These are phyloP conservation scores for Pseudonectria foliicola DNA, from an alignment of 2,329 filamentous ascomycete genomes.

Conservation along the genomic window DNA sequence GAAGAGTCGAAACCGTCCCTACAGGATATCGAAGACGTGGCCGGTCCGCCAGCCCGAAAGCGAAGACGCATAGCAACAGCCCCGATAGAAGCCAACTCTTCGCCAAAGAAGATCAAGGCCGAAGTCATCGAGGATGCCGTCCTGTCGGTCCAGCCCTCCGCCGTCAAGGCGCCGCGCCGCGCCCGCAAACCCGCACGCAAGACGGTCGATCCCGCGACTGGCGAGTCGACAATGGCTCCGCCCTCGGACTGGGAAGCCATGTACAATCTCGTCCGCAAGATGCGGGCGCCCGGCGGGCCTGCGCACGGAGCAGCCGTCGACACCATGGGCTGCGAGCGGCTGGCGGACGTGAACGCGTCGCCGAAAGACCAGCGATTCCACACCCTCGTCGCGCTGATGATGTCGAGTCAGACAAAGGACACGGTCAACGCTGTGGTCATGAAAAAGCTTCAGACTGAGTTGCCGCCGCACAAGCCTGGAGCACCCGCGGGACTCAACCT, in stretches of 20 bases:
- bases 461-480: slow-evolving; percentile 45
- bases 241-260: slow-evolving; percentile 79
- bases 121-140: slow-evolving; percentile 28
- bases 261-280: slow-evolving; percentile 68
- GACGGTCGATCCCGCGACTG: slow-evolving; percentile 33
- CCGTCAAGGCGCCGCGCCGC: slow-evolving; percentile 21
- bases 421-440: slow-evolving; percentile 83
- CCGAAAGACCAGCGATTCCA: slow-evolving; percentile 66
- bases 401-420: slow-evolving; percentile 89
- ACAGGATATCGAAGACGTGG: slow-evolving; percentile 52
- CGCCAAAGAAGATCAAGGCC: slow-evolving; percentile 29
- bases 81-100: slow-evolving; percentile 8
- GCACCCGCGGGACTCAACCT: slow-evolving; percentile 56
- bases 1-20: slow-evolving; percentile 15
- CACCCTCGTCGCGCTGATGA: slow-evolving; percentile 80
- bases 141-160: slow-evolving; percentile 16
- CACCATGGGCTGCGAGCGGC: slow-evolving; percentile 89
- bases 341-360: slow-evolving; percentile 49
- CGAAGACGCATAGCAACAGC: slow-evolving; percentile 19
- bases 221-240: slow-evolving; percentile 39
- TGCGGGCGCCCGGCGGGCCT: slow-evolving; percentile 54
- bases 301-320: slow-evolving; percentile 79
- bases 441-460: slow-evolving; percentile 66
- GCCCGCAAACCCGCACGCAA: slow-evolving; percentile 42
- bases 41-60: slow-evolving; percentile 27